These are phyloP conservation scores for Drechslerella coelobrocha DNA, from an alignment of 2,329 filamentous ascomycete genomes.

Conservation along the genomic window DNA sequence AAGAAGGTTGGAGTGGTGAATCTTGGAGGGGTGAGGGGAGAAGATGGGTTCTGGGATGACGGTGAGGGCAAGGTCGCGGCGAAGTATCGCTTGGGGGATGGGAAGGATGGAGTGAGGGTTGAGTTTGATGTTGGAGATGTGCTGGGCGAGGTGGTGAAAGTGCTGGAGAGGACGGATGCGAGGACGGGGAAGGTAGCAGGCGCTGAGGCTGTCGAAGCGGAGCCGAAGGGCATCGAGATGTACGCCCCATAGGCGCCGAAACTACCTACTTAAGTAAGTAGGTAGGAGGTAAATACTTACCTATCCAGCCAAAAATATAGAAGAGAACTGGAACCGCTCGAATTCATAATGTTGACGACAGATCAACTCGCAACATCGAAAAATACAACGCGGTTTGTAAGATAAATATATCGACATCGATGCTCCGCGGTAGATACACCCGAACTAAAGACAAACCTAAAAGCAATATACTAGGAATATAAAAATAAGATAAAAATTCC, in stretches of 20 bases:
- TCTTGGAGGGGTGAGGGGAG: constrained; percentile 80
- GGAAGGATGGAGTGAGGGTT: constrained; percentile 52
- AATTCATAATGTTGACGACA: too few relatives aligned
- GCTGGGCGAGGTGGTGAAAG: constrained; percentile 14
- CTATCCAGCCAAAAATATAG: too few relatives aligned
- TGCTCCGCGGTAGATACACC: too few relatives aligned
- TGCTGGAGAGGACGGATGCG: constrained; percentile 8
- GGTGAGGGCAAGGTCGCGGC: constrained; percentile 33
- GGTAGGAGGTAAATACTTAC: too few relatives aligned
- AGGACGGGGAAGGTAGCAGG: neutral
- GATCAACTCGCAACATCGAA: too few relatives aligned
- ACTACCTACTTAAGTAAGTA: too few relatives aligned
- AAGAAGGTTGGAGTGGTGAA: constrained; percentile 90
- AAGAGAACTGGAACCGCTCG: too few relatives aligned
- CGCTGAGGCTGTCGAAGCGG: constrained; percentile 1
- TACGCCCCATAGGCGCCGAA: constrained; percentile 30
- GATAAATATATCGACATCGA: too few relatives aligned
- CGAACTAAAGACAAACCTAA: too few relatives aligned
- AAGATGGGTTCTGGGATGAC: constrained; percentile 72
- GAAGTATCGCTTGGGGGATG: constrained; percentile 53
- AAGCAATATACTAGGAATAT: too few relatives aligned
- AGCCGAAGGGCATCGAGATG: constrained; percentile 33
- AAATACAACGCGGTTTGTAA: too few relatives aligned
- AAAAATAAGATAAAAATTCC: too few relatives aligned
- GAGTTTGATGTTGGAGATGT: constrained; percentile 43